phyloP scores from a whole-genome alignment of 495 filamentous ascomycete species.

The Venustampulla echinocandica region DNA sequence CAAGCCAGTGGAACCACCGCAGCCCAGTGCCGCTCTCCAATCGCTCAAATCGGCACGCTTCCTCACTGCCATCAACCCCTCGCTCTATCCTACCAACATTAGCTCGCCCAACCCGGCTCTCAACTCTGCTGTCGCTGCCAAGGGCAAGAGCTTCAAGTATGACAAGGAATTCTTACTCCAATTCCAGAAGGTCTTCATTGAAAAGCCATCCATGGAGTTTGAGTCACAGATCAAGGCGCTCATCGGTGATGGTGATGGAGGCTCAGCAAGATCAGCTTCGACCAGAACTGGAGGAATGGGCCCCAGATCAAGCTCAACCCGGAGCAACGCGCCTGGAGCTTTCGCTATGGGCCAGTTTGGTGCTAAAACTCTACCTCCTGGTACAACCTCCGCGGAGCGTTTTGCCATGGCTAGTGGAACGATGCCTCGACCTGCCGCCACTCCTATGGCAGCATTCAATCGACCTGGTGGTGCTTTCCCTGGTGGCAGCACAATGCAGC shows the following conservation, averaged over 20 bases:
- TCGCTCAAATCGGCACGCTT: constrained; percentile 82
- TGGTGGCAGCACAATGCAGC: constrained; percentile 35
- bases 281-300: constrained; percentile 53
- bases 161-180: constrained; percentile 94
- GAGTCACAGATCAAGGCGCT: constrained; percentile 77
- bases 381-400: constrained; percentile 58
- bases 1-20: constrained; percentile 75
- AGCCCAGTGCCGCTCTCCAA: constrained; percentile 87
- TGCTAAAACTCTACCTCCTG: constrained; percentile 50
- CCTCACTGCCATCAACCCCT: constrained; percentile 44
- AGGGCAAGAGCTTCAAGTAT: constrained; percentile 81
- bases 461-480: constrained; percentile 53
- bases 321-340: constrained; percentile 31
- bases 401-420: constrained; percentile 38
- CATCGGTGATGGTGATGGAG: constrained; percentile 59
- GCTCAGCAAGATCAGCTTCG: constrained; percentile 58
- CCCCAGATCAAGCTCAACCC: constrained; percentile 33
- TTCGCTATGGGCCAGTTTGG: constrained; percentile 56
- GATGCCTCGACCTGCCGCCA: constrained; percentile 39
- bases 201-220: constrained; percentile 91
- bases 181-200: constrained; percentile 87
- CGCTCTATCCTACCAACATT: constrained; percentile 76
- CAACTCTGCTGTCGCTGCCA: constrained; percentile 62
- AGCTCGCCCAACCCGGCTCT: constrained; percentile 84
- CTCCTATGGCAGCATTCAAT: constrained; percentile 50